Evolutionary conservation across 208 protist genomes (phyloP).

Genomic region (Crithidia sp.): DNA sequence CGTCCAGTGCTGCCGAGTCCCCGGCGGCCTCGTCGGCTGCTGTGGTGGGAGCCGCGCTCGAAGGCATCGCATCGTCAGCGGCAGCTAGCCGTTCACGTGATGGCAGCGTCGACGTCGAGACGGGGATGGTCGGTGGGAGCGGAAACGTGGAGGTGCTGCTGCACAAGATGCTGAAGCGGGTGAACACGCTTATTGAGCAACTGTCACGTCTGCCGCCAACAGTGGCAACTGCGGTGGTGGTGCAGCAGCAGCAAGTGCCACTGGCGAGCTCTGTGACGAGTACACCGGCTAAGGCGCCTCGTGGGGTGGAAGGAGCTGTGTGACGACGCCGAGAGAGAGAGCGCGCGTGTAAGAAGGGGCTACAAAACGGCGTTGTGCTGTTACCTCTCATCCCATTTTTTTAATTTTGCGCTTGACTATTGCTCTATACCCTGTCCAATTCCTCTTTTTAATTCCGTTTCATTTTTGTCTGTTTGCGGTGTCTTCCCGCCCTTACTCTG

Average conservation of each 20-base stretch:
- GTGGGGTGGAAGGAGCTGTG: neutral
- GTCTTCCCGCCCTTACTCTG: no score
- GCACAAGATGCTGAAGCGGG: conserved; percentile 23
- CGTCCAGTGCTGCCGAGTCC: neutral
- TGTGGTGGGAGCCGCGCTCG: neutral
- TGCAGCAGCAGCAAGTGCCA: neutral
- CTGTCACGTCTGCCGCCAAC: conserved; percentile 11
- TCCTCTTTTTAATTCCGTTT: no score
- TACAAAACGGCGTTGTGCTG: no score
- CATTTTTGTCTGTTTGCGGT: no score
- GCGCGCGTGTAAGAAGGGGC: neutral
- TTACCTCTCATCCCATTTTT: no score
- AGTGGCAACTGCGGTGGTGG: neutral
- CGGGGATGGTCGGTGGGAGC: neutral
- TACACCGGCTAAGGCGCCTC: neutral
- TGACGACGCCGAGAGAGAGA: neutral
- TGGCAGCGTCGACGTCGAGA: neutral
- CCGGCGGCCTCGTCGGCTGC: neutral
- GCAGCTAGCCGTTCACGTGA: neutral
- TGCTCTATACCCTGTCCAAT: no score
- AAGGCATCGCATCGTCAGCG: neutral
- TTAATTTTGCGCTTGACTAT: no score
- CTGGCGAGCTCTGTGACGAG: neutral
- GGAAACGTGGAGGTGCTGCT: conserved; percentile 23
- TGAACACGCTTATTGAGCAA: conserved; percentile 28